Percentiles rank a stretch among this genome's conserved stretches.
Conservation (phyloP, 495 filamentous ascomycete genomes). For the Hypoxylon lenormandii region DNA sequence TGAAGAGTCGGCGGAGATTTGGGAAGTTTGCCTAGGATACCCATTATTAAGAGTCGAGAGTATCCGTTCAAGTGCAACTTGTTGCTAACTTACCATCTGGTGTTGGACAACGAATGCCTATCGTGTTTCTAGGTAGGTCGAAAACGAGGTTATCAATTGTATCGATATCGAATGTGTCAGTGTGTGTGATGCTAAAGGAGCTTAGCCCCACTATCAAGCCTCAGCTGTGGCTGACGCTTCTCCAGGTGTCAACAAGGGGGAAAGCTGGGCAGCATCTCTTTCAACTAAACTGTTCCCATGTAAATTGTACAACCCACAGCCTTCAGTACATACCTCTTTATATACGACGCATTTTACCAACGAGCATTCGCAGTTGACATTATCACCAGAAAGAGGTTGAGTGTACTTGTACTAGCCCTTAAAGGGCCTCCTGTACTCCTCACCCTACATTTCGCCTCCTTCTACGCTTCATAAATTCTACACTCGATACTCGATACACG, state of each 20-base stretch:
- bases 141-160: too few species aligned
- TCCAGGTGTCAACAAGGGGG: slow-evolving; percentile 1
- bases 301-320: slow-evolving; percentile 10
- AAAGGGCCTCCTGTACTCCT: slow-evolving; percentile 38
- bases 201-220: slow-evolving; percentile 13
- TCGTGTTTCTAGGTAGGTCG: too few species aligned
- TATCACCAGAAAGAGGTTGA: slow-evolving; percentile 19
- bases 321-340: slow-evolving; percentile 16
- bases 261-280: slow-evolving; percentile 37
- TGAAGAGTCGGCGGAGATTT: slow-evolving; percentile 94
- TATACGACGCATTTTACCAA: slow-evolving; percentile 21
- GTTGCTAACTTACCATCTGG: too few species aligned
- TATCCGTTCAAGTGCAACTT: too few species aligned
- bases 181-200: too few species aligned
- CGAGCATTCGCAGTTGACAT: neutral
- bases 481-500: slow-evolving; percentile 4
- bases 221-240: slow-evolving; percentile 16
- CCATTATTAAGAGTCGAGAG: neutral
- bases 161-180: too few species aligned
- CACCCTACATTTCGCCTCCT: slow-evolving; percentile 18
- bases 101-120: too few species aligned
- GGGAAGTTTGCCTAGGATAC: slow-evolving; percentile 79
- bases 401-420: slow-evolving; percentile 42
- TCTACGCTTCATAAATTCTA: slow-evolving; percentile 6
- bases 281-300: slow-evolving; percentile 3